Evolutionary conservation across 179 eudicot genomes (phyloP).

Genomic region (Pouteria campechiana): DNA sequence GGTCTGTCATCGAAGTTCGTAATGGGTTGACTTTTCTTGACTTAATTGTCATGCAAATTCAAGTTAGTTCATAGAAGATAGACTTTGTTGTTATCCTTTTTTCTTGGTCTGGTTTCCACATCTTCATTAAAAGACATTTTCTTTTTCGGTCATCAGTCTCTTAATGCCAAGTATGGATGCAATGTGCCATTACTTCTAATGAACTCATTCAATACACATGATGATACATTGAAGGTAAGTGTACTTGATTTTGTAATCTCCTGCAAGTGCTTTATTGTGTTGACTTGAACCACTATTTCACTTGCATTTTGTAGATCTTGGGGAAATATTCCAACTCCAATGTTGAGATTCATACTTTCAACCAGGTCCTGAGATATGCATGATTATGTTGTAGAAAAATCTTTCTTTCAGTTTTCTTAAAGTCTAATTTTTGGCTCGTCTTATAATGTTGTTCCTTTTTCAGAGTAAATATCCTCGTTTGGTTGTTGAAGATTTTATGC

Average conservation of each 20-base stretch:
- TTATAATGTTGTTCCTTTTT: too few relatives aligned
- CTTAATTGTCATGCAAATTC: conserved; percentile 25
- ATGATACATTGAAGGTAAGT: conserved; percentile 29
- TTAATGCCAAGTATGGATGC: conserved; percentile 38
- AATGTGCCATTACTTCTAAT: conserved; percentile 35
- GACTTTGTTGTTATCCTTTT: background rate
- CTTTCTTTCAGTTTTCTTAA: background rate
- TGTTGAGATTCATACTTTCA: conserved; percentile 16
- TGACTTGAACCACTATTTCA: background rate
- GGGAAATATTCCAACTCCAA: conserved; percentile 27
- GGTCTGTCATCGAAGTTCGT: conserved; percentile 26
- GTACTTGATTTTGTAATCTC: too few relatives aligned
- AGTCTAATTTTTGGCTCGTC: too few relatives aligned
- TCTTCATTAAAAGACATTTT: background rate
- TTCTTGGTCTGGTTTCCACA: background rate
- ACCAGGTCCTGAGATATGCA: too few relatives aligned
- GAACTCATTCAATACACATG: conserved; percentile 26
- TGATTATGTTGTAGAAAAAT: background rate
- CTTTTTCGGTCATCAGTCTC: conserved; percentile 12
- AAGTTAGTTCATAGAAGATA: conserved; percentile 24
- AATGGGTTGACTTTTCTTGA: conserved; percentile 33
- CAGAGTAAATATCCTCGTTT: conserved; percentile 14
- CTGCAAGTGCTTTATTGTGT: background rate
- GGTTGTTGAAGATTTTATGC: background rate
- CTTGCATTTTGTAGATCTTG: conserved; percentile 22